phyloP scores from a whole-genome alignment of 306 rosid species.

The Quercus dentata region DNA sequence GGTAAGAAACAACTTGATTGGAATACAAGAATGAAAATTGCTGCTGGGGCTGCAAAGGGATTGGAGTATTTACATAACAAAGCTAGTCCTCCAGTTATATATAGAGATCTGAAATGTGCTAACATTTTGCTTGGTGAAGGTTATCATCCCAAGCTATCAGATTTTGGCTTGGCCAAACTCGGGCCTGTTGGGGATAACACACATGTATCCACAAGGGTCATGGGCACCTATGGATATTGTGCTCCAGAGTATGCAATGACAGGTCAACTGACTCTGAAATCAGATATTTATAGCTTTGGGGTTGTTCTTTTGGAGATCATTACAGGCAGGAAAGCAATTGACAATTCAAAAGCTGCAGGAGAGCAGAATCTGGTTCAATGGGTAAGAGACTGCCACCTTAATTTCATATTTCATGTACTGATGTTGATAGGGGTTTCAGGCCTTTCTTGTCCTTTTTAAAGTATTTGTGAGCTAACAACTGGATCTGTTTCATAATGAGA shows the following conservation, averaged over 20 bases:
- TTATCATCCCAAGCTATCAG: constrained; percentile 86
- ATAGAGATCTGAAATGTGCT: constrained; percentile 88
- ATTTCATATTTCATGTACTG: neutral
- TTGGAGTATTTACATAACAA: constrained; percentile 86
- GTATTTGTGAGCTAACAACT: neutral
- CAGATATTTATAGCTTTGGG: constrained; percentile 97
- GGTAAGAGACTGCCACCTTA: constrained; percentile 48
- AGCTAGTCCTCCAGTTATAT: constrained; percentile 96
- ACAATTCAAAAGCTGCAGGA: constrained; percentile 66
- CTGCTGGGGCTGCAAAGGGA: constrained; percentile 90
- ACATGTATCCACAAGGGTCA: constrained; percentile 92
- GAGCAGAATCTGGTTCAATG: constrained; percentile 96
- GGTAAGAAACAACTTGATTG: constrained; percentile 74
- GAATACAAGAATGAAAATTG: constrained; percentile 90
- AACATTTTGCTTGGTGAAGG: constrained; percentile 88
- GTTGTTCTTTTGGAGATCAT: constrained; percentile 91
- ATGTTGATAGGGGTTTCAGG: neutral
- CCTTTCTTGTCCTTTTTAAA: neutral
- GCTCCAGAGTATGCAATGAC: constrained; percentile 97
- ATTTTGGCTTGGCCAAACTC: constrained; percentile 90
- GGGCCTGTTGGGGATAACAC: constrained; percentile 96
- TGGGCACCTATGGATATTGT: constrained; percentile 96
- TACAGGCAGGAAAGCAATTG: constrained; percentile 90
- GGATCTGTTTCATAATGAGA: neutral
- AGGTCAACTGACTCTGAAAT: constrained; percentile 82